A percentile compares a stretch with the other conserved stretches of the same genome.
These are phyloP conservation scores for Cladosporium sp. DNA, from an alignment of 2,329 filamentous ascomycete species.

Conservation along the genomic window DNA sequence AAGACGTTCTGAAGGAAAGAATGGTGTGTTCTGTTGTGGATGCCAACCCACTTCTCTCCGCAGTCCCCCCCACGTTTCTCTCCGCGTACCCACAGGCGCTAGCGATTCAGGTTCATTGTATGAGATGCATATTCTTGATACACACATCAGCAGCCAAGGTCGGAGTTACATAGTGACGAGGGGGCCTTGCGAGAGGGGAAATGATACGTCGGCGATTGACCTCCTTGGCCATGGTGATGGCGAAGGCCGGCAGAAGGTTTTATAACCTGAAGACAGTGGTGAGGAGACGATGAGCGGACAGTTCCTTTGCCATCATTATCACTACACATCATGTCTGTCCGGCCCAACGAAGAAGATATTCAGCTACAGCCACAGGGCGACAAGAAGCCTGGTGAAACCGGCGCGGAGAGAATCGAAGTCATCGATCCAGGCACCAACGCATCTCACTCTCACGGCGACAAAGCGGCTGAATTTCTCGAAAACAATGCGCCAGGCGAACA, in stretches of 20 bases:
- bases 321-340: conserved; percentile 13
- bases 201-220: conserved; percentile 5
- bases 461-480: conserved; percentile 43
- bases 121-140: neutral
- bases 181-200: conserved; percentile 4
- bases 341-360: conserved; percentile 20
- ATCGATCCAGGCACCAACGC: conserved; percentile 2
- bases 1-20: too few relatives aligned
- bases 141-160: conserved; percentile 1
- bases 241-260: neutral
- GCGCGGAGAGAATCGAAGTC: conserved; percentile 21
- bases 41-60: conserved; percentile 10
- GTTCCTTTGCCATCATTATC: neutral
- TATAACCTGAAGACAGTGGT: neutral
- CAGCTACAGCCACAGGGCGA: conserved; percentile 19
- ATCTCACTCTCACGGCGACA: conserved; percentile 33
- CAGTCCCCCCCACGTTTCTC: neutral
- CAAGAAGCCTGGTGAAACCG: conserved; percentile 18
- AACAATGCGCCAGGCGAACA: conserved; percentile 18
- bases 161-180: neutral
- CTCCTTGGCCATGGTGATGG: neutral
- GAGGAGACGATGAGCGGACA: too few relatives aligned
- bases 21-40: too few relatives aligned
- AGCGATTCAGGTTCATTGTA: neutral
- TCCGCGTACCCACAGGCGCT: neutral